These are phyloP conservation scores for Pythium rhizo-oryzae DNA, from an alignment of 352 stramenopile genomes.

Conservation along the genomic window DNA sequence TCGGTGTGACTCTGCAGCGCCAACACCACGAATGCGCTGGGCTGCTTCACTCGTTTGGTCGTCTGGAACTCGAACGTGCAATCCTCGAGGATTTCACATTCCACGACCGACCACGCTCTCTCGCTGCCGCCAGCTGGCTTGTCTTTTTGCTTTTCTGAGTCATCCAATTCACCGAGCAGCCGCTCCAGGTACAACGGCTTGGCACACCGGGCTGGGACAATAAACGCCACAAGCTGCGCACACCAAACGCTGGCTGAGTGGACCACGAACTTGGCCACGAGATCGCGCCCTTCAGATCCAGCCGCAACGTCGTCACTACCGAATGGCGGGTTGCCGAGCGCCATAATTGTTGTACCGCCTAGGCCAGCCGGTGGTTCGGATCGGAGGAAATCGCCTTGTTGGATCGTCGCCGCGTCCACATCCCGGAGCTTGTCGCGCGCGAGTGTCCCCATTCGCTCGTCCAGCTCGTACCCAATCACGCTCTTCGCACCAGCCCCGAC, in stretches of 20 bases:
- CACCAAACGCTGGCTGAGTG: conserved; percentile 54
- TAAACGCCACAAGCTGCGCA: conserved; percentile 60
- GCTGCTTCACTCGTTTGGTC: conserved; percentile 67
- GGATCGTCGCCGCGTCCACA: conserved; percentile 31
- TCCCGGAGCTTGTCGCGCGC: conserved; percentile 22
- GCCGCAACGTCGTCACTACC: conserved; percentile 21
- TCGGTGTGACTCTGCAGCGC: neutral
- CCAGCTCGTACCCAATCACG: conserved; percentile 68
- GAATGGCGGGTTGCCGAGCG: conserved; percentile 74
- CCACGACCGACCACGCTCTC: conserved; percentile 36
- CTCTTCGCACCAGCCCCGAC: conserved; percentile 38
- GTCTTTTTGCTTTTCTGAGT: neutral
- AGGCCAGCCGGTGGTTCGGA: conserved; percentile 30
- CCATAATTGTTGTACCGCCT: conserved; percentile 34
- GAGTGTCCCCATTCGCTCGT: conserved; percentile 33
- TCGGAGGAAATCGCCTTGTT: conserved; percentile 53
- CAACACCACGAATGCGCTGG: conserved; percentile 45
- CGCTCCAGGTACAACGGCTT: conserved; percentile 41
- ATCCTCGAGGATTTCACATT: conserved; percentile 38
- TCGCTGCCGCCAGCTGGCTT: neutral
- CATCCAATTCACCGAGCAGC: conserved; percentile 37
- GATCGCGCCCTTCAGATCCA: conserved; percentile 34
- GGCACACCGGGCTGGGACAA: conserved; percentile 66
- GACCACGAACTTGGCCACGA: conserved; percentile 57
- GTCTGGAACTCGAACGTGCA: conserved; percentile 65